phyloP scores from a whole-genome alignment of 108 stramenopile species.

The Poteriospumella lacustris region DNA sequence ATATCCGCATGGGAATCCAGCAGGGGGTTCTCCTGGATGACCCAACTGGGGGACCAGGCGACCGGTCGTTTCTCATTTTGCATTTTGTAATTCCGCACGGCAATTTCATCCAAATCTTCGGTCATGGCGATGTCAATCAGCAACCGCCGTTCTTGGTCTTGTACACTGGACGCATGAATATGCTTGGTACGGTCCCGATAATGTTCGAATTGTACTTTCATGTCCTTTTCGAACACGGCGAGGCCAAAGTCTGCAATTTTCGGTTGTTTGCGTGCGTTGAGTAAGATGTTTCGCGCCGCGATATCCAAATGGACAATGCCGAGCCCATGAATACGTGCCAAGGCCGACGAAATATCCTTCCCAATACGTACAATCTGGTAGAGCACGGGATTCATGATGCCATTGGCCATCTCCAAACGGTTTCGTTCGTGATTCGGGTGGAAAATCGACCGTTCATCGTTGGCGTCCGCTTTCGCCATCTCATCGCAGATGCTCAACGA shows the following conservation, averaged over 20 bases:
- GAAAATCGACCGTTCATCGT: constrained; percentile 13
- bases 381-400: constrained; percentile 1
- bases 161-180: neutral
- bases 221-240: neutral
- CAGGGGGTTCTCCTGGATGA: neutral
- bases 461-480: neutral
- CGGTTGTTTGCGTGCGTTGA: neutral
- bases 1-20: constrained; percentile 1
- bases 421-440: neutral
- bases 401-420: neutral
- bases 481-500: neutral
- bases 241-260: constrained; percentile 25
- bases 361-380: constrained; percentile 9
- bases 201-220: neutral
- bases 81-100: neutral
- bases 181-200: neutral
- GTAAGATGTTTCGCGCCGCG: constrained; percentile 13
- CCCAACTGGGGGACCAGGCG: neutral
- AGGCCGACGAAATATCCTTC: constrained; percentile 1
- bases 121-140: neutral
- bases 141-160: neutral
- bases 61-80: neutral
- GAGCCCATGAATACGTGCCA: neutral
- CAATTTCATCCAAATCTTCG: neutral
- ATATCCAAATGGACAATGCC: constrained; percentile 29